phyloP scores from a whole-genome alignment of 164 flowering plant species.

The Umbilicus rupestris region DNA sequence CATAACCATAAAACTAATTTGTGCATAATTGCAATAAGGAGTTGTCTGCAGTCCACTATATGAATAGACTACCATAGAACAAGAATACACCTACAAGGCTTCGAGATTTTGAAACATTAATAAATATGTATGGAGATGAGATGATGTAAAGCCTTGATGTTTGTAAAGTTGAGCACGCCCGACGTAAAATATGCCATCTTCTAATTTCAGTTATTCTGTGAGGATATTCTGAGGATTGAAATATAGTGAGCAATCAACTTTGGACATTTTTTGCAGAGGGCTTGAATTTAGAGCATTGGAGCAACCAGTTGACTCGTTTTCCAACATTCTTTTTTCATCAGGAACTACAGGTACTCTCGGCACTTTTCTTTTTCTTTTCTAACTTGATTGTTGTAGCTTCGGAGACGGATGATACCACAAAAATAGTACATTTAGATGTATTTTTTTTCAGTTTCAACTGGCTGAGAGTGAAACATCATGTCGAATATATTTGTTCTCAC shows the following conservation, averaged over 20 bases:
- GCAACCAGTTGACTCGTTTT: constrained; percentile 57
- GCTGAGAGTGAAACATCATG: not conserved
- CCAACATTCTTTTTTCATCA: constrained; percentile 90
- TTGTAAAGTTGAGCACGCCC: not conserved
- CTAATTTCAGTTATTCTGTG: not conserved
- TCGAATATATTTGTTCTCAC: not conserved
- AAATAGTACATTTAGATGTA: too few relatives aligned
- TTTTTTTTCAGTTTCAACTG: not conserved
- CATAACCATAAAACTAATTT: too few relatives aligned
- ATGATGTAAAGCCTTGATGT: too few relatives aligned
- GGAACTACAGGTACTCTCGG: constrained; percentile 80
- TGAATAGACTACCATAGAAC: too few relatives aligned
- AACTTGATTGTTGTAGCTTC: not conserved
- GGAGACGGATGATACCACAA: too few relatives aligned
- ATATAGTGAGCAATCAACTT: not conserved
- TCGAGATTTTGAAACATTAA: too few relatives aligned
- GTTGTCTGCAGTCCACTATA: too few relatives aligned
- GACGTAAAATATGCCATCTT: not conserved
- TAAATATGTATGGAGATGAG: too few relatives aligned
- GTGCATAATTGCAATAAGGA: too few relatives aligned
- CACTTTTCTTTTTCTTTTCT: not conserved
- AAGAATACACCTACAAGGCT: too few relatives aligned
- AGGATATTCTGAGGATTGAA: not conserved
- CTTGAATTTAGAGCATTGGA: constrained; percentile 49
- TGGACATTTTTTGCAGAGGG: constrained; percentile 33